Evolutionary conservation across 768 basidiomycete genomes (phyloP), one percentile per base, ranked within the genome.

Genomic region (Leccinellum albellum): DNA sequence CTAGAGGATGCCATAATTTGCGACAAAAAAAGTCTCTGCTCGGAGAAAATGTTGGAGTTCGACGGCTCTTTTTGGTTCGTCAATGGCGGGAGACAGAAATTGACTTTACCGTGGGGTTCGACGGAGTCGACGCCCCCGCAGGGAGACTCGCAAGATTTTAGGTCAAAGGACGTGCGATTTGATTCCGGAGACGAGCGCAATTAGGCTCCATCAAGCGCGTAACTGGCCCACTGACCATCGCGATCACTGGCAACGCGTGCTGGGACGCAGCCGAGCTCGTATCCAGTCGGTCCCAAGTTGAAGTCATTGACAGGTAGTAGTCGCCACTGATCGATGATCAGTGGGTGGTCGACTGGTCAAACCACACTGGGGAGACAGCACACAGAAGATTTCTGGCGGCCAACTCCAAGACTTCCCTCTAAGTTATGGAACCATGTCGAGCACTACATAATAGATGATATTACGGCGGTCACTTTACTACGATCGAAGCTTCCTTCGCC

Each of bases 1-100:
- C 32, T 32, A 32, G 37, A 40, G 37, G 17, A n/a, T 17, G 9
- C 14, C 42, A 6, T 44, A 56, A 53, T 62, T 64, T 67, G 59
- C 54, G 63, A n/a, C n/a, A 65, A 67, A 58, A 50, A 10, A 35
- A 37, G n/a, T 10, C 20, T 20, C 4, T 10, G 0, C 20, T 24
- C 24, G 46, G 21, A 53, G 10, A 45, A 33, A 14, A 48, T 20
- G 40, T 21, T 42, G 12, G 10, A 42, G 20, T 42, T 42, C 20
- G 6, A 21, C 40, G 40, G 20, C 20, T 20, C 40, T 40, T 42
- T 21, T 12, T 42, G 40, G 7, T 42, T 20, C 40, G 37, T 40
- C 37, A 7, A 40, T 40, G 17, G 33, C n/a, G n/a, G n/a, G n/a
- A n/a, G n/a, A n/a, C n/a, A n/a, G n/a, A n/a, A n/a, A n/a, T n/a